Evolutionary conservation across 1,139 yeast genomes (phyloP).

Genomic region (Meyerozyma athensensis): DNA sequence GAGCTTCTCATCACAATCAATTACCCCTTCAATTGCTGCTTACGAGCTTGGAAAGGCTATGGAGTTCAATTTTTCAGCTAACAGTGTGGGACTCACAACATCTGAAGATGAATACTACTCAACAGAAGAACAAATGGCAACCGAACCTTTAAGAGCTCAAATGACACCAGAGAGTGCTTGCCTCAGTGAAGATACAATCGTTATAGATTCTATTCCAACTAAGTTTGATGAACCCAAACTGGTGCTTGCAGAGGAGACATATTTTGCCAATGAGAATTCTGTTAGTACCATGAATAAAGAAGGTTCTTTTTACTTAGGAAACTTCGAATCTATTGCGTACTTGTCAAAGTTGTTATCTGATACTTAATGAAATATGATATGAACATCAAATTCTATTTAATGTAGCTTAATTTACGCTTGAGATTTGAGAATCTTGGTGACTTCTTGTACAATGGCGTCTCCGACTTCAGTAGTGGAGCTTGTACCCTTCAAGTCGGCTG

Average conservation of each 20-base stretch:
- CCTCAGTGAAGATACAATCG: neutral
- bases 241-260: neutral
- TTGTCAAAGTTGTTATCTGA: slow-evolving; percentile 27
- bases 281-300: neutral
- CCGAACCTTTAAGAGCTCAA: neutral
- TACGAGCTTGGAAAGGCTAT: slow-evolving; percentile 7
- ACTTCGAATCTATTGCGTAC: slow-evolving; percentile 28
- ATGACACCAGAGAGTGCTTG: neutral
- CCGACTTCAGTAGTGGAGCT: slow-evolving; percentile 86
- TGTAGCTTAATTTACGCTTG: slow-evolving; percentile 4
- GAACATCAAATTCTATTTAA: slow-evolving; percentile 17
- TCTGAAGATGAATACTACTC: slow-evolving; percentile 34
- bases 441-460: slow-evolving; percentile 79
- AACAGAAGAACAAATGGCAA: slow-evolving; percentile 21
- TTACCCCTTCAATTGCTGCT: slow-evolving; percentile 1
- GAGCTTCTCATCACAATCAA: neutral
- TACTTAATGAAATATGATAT: neutral
- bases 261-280: neutral
- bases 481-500: slow-evolving; percentile 85
- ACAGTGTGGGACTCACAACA: slow-evolving; percentile 8
- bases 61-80: slow-evolving; percentile 6
- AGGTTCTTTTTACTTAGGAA: neutral
- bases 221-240: neutral
- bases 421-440: slow-evolving; percentile 48
- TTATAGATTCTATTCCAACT: neutral